These are phyloP conservation scores for Podaxis sp. DNA, from an alignment of 768 basidiomycete genomes.

Conservation along the genomic window DNA sequence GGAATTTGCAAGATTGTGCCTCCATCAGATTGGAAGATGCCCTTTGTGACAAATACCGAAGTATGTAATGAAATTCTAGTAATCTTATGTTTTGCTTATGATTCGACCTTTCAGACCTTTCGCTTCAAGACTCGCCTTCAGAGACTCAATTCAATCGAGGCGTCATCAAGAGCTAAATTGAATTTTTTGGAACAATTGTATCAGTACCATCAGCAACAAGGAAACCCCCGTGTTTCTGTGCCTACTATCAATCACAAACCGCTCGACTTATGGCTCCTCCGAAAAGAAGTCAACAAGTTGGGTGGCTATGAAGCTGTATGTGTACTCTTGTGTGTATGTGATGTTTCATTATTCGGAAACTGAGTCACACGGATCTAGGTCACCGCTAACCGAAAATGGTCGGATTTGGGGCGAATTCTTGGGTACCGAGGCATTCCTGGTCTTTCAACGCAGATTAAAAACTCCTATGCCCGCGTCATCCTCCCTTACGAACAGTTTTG, in stretches of 20 bases:
- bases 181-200: conserved; percentile 97
- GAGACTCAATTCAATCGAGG: conserved; percentile 94
- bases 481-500: conserved; percentile 95
- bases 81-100: conserved; percentile 23
- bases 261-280: conserved; percentile 88
- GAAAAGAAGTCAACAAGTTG: conserved; percentile 85
- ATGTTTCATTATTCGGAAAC: conserved; percentile 17
- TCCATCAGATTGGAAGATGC: conserved; percentile 91
- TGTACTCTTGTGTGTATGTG: conserved; percentile 13
- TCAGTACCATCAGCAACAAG: conserved; percentile 94
- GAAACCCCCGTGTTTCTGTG: conserved; percentile 84
- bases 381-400: conserved; percentile 82
- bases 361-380: conserved; percentile 46
- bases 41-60: conserved; percentile 92
- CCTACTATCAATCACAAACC: conserved; percentile 92
- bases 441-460: conserved; percentile 83
- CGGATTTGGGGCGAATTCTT: conserved; percentile 73
- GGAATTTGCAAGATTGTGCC: conserved; percentile 98
- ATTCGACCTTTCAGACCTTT: conserved; percentile 54
- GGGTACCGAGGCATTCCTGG: conserved; percentile 82
- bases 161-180: conserved; percentile 91
- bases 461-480: conserved; percentile 86
- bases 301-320: conserved; percentile 87
- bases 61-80: conserved; percentile 39
- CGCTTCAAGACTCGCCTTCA: conserved; percentile 95